Conservation (phyloP, 805 yeast genomes). For the Kregervanrija pseudodelftensis region DNA sequence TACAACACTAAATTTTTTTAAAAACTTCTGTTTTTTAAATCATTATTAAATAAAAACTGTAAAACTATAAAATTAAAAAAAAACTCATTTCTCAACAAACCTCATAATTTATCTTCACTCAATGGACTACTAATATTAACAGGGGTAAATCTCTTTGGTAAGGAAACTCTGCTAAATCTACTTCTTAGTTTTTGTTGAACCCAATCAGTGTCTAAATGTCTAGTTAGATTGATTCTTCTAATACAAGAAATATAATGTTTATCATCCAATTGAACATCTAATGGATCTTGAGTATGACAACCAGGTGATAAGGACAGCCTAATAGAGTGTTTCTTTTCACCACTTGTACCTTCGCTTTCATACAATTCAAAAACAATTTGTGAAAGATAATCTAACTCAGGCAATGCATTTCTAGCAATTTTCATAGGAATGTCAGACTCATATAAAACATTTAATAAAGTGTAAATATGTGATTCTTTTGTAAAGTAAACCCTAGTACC, state of each 20-base stretch:
- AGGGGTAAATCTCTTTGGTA: conserved; percentile 89
- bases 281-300: conserved; percentile 95
- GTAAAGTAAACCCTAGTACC: conserved; percentile 89
- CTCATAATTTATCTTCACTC: conserved; percentile 14
- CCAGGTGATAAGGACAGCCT: conserved; percentile 94
- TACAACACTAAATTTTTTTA: no score
- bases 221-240: conserved; percentile 81
- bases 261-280: conserved; percentile 92
- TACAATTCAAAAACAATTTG: conserved; percentile 92
- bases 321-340: conserved; percentile 79
- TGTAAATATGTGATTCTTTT: conserved; percentile 94
- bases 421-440: conserved; percentile 94
- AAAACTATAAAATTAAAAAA: background rate
- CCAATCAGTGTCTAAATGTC: conserved; percentile 88
- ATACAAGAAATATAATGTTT: conserved; percentile 96
- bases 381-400: conserved; percentile 91
- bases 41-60: background rate
- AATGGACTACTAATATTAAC: conserved; percentile 67
- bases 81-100: background rate
- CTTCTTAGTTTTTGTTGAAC: conserved; percentile 75
- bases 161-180: conserved; percentile 76
- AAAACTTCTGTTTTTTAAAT: no score
- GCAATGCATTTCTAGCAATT: conserved; percentile 89
- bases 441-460: conserved; percentile 81
- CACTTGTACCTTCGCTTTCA: conserved; percentile 61